Percentiles rank a stretch among this genome's conserved stretches.
Evolutionary conservation across 2,329 filamentous ascomycete genomes (phyloP).

Genomic region (Arthrinium phaeospermum): DNA sequence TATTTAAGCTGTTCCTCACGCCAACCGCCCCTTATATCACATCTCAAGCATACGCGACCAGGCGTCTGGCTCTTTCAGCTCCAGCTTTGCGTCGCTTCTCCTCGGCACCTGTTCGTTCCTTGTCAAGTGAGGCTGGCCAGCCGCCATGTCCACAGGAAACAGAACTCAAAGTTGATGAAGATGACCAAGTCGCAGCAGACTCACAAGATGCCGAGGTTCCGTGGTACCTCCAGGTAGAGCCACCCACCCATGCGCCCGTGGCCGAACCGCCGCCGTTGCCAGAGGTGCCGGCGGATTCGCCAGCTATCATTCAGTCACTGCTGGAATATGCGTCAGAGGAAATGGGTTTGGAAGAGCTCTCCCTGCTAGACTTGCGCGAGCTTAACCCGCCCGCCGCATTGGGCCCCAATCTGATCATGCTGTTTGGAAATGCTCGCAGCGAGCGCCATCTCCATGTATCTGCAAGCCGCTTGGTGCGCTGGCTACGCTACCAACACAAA

Average conservation of each 20-base stretch:
- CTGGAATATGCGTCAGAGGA: conserved; percentile 82
- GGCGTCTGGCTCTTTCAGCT: conserved; percentile 3
- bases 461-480: conserved; percentile 86
- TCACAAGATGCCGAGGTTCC: conserved; percentile 36
- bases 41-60: conserved; percentile 13
- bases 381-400: conserved; percentile 87
- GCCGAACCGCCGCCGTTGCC: conserved; percentile 55
- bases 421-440: conserved; percentile 88
- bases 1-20: conserved; percentile 35
- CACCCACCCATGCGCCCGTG: conserved; percentile 56
- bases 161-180: not conserved
- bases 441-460: conserved; percentile 93
- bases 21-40: conserved; percentile 23
- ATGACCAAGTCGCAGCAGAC: conserved; percentile 1
- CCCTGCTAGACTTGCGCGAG: conserved; percentile 79
- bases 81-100: conserved; percentile 14
- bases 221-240: conserved; percentile 86
- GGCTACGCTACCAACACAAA: conserved; percentile 75
- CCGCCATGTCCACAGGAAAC: not conserved
- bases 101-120: not conserved
- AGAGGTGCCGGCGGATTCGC: conserved; percentile 69
- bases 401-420: conserved; percentile 88
- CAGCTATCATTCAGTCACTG: conserved; percentile 72
- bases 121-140: not conserved
- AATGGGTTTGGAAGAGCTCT: conserved; percentile 83